These are phyloP conservation scores for Daedaleopsis nitida DNA, from an alignment of 768 basidiomycete genomes.

Conservation along the genomic window DNA sequence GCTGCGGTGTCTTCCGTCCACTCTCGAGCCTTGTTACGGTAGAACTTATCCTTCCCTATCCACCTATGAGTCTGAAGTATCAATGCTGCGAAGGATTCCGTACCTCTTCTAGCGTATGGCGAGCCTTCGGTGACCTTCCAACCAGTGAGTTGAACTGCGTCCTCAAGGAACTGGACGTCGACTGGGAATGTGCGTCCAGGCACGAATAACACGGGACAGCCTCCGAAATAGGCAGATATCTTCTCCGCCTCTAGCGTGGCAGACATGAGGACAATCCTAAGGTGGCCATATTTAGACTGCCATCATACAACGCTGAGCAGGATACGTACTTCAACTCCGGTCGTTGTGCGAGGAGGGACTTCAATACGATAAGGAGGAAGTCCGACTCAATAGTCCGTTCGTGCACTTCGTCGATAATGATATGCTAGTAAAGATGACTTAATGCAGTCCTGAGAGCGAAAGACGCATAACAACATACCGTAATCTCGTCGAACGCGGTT, in stretches of 20 bases:
- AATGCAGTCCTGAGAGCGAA: too few species aligned
- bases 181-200: constrained; percentile 97
- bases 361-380: constrained; percentile 92
- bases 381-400: constrained; percentile 97
- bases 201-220: constrained; percentile 80
- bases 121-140: constrained; percentile 84
- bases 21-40: constrained; percentile 65
- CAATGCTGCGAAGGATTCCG: not conserved
- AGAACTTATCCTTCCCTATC: constrained; percentile 64
- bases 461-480: constrained; percentile 49
- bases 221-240: constrained; percentile 86
- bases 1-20: constrained; percentile 75
- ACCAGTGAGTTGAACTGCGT: constrained; percentile 79
- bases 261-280: constrained; percentile 92
- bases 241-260: constrained; percentile 93
- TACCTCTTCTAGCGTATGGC: constrained; percentile 75
- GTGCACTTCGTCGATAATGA: constrained; percentile 96
- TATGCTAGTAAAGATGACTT: constrained; percentile 49
- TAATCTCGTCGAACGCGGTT: constrained; percentile 91
- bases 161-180: constrained; percentile 82
- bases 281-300: not conserved
- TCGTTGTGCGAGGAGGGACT: constrained; percentile 73
- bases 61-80: not conserved
- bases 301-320: not conserved
- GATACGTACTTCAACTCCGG: constrained; percentile 77